Percentiles rank a stretch among this genome's conserved stretches.
Conservation (phyloP, 306 rosid genomes). For the Spatholobus suberectus region DNA sequence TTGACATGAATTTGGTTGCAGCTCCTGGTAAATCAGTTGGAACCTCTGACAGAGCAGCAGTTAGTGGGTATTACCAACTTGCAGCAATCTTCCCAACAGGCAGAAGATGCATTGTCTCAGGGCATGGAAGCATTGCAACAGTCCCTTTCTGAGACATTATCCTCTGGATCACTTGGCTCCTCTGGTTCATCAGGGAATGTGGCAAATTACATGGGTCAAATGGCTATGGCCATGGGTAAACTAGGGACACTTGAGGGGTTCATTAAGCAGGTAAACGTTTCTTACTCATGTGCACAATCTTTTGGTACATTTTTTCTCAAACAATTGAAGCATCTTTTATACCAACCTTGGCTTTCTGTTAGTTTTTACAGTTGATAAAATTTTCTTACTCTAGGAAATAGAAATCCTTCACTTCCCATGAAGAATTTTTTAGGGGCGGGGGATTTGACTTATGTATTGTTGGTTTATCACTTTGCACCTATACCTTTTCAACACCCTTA, state of each 20-base stretch:
- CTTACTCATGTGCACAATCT: background rate
- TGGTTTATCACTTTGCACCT: background rate
- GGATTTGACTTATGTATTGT: background rate
- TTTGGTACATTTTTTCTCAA: background rate
- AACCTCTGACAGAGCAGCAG: slow-evolving; percentile 92
- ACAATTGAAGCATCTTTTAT: background rate
- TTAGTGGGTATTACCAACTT: slow-evolving; percentile 70
- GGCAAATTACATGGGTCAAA: slow-evolving; percentile 91
- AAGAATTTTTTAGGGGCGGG: background rate
- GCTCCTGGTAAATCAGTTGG: slow-evolving; percentile 87
- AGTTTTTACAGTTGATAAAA: background rate
- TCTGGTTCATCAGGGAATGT: slow-evolving; percentile 81
- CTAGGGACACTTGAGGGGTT: slow-evolving; percentile 88
- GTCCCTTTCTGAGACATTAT: slow-evolving; percentile 77
- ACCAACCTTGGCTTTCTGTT: background rate
- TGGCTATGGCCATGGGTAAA: slow-evolving; percentile 97
- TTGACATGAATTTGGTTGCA: slow-evolving; percentile 45
- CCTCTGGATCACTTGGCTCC: slow-evolving; percentile 68
- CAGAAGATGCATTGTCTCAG: slow-evolving; percentile 93
- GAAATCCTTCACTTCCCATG: slow-evolving; percentile 1
- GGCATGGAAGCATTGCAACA: slow-evolving; percentile 97
- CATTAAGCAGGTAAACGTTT: slow-evolving; percentile 70
- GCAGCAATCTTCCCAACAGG: slow-evolving; percentile 92
- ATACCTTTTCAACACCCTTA: background rate
- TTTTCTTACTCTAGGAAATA: background rate